Conservation (phyloP, 2,329 filamentous ascomycete species). For the Whalleya microplaca region DNA sequence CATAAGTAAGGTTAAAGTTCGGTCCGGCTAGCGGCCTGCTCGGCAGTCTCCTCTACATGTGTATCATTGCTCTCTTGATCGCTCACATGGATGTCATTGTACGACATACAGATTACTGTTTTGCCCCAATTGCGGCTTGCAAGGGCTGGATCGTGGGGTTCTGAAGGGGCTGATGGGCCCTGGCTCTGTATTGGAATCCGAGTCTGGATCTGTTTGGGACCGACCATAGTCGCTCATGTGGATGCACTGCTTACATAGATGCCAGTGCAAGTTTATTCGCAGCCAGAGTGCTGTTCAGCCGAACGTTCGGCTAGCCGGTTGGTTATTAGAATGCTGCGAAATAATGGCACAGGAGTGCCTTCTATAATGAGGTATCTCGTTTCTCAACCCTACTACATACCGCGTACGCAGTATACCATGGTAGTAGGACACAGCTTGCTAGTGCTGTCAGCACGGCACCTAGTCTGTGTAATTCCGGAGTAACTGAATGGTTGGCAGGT, state of each 20-base stretch:
- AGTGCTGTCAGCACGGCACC: background rate
- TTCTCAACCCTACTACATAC: too few species aligned
- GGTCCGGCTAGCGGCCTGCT: background rate
- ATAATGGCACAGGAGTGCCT: background rate
- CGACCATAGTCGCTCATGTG: background rate
- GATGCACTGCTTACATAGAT: background rate
- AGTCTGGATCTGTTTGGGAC: too few species aligned
- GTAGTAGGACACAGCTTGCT: background rate
- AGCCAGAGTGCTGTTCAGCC: background rate
- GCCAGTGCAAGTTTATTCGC: background rate
- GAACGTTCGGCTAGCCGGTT: background rate
- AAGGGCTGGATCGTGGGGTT: background rate
- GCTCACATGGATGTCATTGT: background rate
- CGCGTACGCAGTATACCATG: too few species aligned
- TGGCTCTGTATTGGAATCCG: too few species aligned
- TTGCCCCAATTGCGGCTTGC: background rate
- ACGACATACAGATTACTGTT: background rate
- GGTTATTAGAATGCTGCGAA: background rate
- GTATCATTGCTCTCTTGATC: background rate
- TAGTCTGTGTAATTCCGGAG: background rate
- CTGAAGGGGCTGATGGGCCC: background rate
- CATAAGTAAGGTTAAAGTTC: background rate
- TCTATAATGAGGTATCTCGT: too few species aligned
- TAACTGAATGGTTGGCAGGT: background rate
- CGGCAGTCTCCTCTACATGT: background rate